Conservation (phyloP, 805 yeast genomes). For the Candida suzukii region DNA sequence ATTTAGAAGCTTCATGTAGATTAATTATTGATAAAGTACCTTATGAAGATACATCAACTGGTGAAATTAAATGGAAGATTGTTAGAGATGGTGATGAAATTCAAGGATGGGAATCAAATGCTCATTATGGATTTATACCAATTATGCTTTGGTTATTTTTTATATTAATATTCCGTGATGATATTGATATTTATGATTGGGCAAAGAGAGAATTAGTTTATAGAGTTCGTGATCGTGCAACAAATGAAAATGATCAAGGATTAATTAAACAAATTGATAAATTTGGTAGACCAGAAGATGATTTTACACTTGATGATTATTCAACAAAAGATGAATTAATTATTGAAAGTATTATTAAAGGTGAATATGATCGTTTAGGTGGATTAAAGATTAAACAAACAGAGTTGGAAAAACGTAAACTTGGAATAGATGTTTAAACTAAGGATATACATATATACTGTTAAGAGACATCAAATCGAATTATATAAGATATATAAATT, state of each 20-base stretch:
- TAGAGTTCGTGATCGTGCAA: constrained; percentile 64
- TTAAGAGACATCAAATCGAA: too few relatives aligned
- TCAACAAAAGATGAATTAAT: constrained; percentile 68
- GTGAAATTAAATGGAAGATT: constrained; percentile 72
- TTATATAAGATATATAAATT: too few relatives aligned
- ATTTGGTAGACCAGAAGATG: constrained; percentile 29
- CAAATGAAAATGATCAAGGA: constrained; percentile 47
- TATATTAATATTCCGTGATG: constrained; percentile 43
- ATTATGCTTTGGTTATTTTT: constrained; percentile 52
- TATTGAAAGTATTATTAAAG: constrained; percentile 73
- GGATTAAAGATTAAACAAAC: constrained; percentile 42
- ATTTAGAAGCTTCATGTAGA: constrained; percentile 51
- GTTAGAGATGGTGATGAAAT: constrained; percentile 61
- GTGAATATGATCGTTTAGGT: constrained; percentile 72
- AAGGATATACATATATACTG: too few relatives aligned
- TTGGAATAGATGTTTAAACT: not conserved
- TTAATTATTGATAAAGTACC: constrained; percentile 79
- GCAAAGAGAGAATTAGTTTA: constrained; percentile 75
- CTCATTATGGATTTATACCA: constrained; percentile 69
- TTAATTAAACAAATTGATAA: constrained; percentile 37
- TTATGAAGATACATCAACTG: constrained; percentile 69
- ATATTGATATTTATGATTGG: constrained; percentile 57
- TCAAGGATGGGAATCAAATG: constrained; percentile 82
- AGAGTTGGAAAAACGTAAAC: constrained; percentile 1
- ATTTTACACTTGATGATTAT: constrained; percentile 48